Conservation (phyloP, 208 protist species). For the Leptomonas seymouri region DNA sequence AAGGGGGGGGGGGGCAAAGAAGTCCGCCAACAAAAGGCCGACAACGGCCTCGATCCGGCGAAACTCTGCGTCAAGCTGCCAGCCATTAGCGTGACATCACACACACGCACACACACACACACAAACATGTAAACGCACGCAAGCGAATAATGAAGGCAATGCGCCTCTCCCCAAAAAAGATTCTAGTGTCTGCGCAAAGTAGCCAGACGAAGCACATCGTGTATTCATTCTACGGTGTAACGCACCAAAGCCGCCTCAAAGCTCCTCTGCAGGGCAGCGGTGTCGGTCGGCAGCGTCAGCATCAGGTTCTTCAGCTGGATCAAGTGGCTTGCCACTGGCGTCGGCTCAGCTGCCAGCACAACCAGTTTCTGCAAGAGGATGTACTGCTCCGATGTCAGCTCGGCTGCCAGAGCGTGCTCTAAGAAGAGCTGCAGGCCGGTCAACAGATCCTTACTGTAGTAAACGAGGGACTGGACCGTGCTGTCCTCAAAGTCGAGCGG, state of each 20-base stretch:
- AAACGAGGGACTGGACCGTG: conserved; percentile 31
- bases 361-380: conserved; percentile 60
- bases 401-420: conserved; percentile 43
- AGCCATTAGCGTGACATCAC: too few relatives aligned
- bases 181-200: too few relatives aligned
- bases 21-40: not conserved
- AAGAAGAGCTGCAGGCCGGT: conserved; percentile 56
- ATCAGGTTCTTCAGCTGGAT: conserved; percentile 80
- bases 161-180: too few relatives aligned
- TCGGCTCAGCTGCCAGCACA: conserved; percentile 57
- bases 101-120: too few relatives aligned
- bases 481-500: conserved; percentile 60
- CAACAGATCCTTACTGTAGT: conserved; percentile 62
- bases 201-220: not conserved
- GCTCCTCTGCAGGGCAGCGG: conserved; percentile 42
- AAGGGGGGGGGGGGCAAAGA: not conserved
- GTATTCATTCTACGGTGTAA: conserved; percentile 17
- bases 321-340: conserved; percentile 74
- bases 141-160: too few relatives aligned
- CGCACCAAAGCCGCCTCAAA: conserved; percentile 44
- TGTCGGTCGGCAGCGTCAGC: conserved; percentile 51
- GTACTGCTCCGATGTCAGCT: conserved; percentile 66
- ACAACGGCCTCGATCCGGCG: too few relatives aligned
- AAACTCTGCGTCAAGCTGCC: too few relatives aligned
- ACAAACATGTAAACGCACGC: too few relatives aligned